Evolutionary conservation across 768 basidiomycete genomes (phyloP).

Genomic region (Clavaria fumosa): DNA sequence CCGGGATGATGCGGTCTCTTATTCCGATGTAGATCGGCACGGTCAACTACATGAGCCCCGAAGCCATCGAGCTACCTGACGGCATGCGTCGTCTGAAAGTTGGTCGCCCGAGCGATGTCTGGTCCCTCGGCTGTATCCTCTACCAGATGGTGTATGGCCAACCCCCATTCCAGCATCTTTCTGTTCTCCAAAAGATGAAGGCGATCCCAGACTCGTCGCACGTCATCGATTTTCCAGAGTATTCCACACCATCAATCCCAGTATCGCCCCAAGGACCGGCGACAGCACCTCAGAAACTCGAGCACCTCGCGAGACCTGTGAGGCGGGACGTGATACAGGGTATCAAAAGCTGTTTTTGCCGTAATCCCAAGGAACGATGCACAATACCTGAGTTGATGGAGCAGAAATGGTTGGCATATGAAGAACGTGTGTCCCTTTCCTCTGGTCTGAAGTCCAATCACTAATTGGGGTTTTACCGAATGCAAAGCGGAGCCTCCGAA

Average conservation of each 20-base stretch:
- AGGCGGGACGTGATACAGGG: constrained; percentile 59
- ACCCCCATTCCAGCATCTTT: constrained; percentile 80
- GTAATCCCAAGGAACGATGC: constrained; percentile 69
- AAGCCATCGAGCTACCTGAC: constrained; percentile 81
- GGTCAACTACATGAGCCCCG: constrained; percentile 98
- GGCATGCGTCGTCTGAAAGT: constrained; percentile 86
- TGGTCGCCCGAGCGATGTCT: constrained; percentile 90
- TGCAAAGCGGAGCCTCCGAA: constrained; percentile 13
- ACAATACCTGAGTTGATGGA: constrained; percentile 79
- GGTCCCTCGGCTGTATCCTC: constrained; percentile 94
- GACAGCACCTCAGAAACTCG: constrained; percentile 38
- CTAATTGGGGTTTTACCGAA: constrained; percentile 11
- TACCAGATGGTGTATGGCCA: constrained; percentile 98
- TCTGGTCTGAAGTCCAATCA: not conserved
- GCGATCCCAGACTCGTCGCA: constrained; percentile 73
- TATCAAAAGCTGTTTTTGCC: constrained; percentile 68
- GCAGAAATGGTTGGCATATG: constrained; percentile 64
- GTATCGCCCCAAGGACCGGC: constrained; percentile 18
- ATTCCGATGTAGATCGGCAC: constrained; percentile 59
- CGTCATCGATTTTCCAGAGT: constrained; percentile 70
- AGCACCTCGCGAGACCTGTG: constrained; percentile 59
- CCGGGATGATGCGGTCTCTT: not conserved
- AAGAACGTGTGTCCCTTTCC: constrained; percentile 29
- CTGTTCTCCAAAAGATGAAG: constrained; percentile 80
- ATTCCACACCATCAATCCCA: constrained; percentile 38